Conservation (phyloP, 306 rosid genomes). For the Leucaena leucocephala region DNA sequence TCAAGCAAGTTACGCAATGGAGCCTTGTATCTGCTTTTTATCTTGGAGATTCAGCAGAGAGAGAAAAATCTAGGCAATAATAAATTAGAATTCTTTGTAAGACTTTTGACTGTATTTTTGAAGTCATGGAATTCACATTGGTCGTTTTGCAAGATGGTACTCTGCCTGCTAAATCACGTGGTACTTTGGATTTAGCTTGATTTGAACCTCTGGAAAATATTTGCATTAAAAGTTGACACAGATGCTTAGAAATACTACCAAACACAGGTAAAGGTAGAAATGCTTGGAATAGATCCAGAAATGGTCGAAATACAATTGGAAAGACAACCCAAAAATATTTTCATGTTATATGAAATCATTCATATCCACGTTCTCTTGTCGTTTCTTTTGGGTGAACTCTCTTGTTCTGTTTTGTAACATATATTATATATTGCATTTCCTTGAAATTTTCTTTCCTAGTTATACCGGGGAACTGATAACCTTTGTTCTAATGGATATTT, state of each 20-base stretch:
- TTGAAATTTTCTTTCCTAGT: neutral
- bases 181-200: neutral
- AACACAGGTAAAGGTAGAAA: neutral
- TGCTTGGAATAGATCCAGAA: neutral
- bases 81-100: neutral
- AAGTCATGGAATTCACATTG: neutral
- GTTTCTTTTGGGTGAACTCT: too few relatives aligned
- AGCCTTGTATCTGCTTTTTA: too few relatives aligned
- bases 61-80: too few relatives aligned
- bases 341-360: too few relatives aligned
- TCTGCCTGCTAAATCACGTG: neutral
- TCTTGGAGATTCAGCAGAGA: too few relatives aligned
- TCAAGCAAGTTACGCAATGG: too few relatives aligned
- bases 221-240: neutral
- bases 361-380: too few relatives aligned
- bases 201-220: neutral
- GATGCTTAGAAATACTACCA: neutral
- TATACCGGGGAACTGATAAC: neutral
- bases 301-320: too few relatives aligned
- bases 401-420: too few relatives aligned
- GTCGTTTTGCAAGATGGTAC: neutral
- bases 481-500: neutral
- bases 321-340: neutral
- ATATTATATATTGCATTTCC: too few relatives aligned
- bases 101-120: neutral